Evolutionary conservation across 2,329 filamentous ascomycete species (phyloP), one percentile per base, ranked within the genome.

Genomic region (Fusarium zealandicum): DNA sequence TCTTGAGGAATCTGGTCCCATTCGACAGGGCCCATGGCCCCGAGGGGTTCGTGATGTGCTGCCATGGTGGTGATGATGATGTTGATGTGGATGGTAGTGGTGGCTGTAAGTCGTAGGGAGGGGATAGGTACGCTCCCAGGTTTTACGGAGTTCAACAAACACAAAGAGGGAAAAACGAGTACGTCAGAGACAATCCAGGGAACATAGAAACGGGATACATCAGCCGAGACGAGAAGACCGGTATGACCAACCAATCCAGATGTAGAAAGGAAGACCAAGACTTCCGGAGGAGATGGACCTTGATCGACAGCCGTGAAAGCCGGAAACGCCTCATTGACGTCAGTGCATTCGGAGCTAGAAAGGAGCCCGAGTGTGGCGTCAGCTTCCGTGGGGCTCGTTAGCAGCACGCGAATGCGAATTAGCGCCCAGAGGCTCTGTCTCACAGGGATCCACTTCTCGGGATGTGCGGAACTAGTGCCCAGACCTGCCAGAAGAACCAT

Each of bases 1-100:
- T 83, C 75, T 18, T 74, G 70, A 58, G 75, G 65, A 45, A 78
- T 61, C 62, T 74, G 73, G 28, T 78, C 71, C 80, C 83, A 87
- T 37, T 82, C 75, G 53, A 81, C 75, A 10, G 85, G 83, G 28
- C 77, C 77, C 32, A 90, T 79, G 30, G 78, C 77, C 69, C 79
- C 76, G 45, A 89, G 75, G 9, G 85, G 82, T 54, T 84, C 78
- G 64, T 89, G 84, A 49, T 87, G 78, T 51, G 75, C 75, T 33
- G 79, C 75, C 84, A 88, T 87, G 52, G 28, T 54, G 20, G 32
- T 27, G 22, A 33, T 45, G 44, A 32, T 49, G 31, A 41, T 28
- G 13, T 30, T 50, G 42, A 30, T 46, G 49, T 37, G 35, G 27
- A 4, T 30, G 20, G 20, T 20, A 6, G 20, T 20, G 22, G 22